Evolutionary conservation across 78 protist genomes (phyloP).

Genomic region (Dictyostelium firmibasis): DNA sequence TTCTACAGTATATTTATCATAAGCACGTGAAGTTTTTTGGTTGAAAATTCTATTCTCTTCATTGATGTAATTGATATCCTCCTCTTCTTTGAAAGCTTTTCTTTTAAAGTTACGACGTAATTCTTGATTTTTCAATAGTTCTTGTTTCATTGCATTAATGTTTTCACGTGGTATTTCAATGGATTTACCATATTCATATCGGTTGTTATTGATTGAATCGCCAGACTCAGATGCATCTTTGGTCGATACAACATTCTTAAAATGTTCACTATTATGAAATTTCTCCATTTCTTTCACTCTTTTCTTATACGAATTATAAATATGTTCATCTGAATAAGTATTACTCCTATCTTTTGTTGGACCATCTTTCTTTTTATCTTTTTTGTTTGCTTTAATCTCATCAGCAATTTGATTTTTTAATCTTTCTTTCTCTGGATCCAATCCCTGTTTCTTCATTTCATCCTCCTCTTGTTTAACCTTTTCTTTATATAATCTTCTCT

Average conservation of each 20-base stretch:
- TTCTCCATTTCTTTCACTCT: slow-evolving; percentile 50
- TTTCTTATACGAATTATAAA: slow-evolving; percentile 49
- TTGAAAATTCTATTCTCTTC: slow-evolving; percentile 88
- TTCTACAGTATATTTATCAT: slow-evolving; percentile 87
- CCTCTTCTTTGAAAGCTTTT: slow-evolving; percentile 58
- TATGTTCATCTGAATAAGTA: slow-evolving; percentile 6
- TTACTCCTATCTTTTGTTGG: not conserved
- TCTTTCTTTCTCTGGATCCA: slow-evolving; percentile 67
- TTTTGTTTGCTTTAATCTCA: slow-evolving; percentile 13
- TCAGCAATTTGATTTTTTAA: slow-evolving; percentile 34
- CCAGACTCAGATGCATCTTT: not conserved
- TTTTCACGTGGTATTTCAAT: slow-evolving; percentile 12
- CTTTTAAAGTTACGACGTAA: slow-evolving; percentile 46
- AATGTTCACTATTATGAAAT: slow-evolving; percentile 40
- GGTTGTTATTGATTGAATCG: not conserved
- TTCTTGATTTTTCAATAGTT: slow-evolving; percentile 30
- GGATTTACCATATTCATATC: slow-evolving; percentile 37
- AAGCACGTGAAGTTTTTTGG: slow-evolving; percentile 74
- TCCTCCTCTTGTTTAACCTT: slow-evolving; percentile 54
- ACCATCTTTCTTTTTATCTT: not conserved
- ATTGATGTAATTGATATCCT: slow-evolving; percentile 89
- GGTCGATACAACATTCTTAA: not conserved
- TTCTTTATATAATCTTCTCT: slow-evolving; percentile 33
- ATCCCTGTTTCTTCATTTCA: slow-evolving; percentile 50
- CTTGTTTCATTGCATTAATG: slow-evolving; percentile 76